Evolutionary conservation across 345 rosid genomes (phyloP).

Genomic region (Abelmoschus esculentus): DNA sequence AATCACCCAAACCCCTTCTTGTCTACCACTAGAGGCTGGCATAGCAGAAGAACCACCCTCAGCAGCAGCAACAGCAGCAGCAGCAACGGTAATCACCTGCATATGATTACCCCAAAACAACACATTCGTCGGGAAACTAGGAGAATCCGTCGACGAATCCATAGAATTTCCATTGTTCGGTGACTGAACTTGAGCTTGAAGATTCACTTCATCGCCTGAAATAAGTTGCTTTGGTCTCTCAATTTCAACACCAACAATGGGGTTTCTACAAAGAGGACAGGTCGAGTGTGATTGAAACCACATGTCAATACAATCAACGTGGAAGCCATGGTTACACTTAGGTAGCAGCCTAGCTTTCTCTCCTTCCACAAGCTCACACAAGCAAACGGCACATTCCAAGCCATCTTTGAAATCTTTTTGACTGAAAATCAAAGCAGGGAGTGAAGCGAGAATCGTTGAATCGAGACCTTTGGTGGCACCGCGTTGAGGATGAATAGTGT

Average conservation of each 20-base stretch:
- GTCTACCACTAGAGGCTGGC: constrained; percentile 13
- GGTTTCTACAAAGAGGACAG: constrained; percentile 80
- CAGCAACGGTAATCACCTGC: constrained; percentile 50
- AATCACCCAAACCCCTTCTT: constrained; percentile 33
- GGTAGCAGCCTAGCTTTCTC: constrained; percentile 75
- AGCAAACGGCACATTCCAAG: constrained; percentile 75
- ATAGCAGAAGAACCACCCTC: constrained; percentile 22
- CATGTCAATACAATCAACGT: constrained; percentile 90
- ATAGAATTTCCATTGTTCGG: constrained; percentile 28
- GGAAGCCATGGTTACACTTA: constrained; percentile 78
- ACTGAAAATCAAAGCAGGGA: constrained; percentile 51
- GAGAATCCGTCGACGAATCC: constrained; percentile 49
- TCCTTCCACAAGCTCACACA: constrained; percentile 66
- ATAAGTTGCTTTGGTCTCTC: constrained; percentile 12
- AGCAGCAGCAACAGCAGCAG: constrained; percentile 44
- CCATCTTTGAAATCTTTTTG: constrained; percentile 52
- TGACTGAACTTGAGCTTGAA: constrained; percentile 24
- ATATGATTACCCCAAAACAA: constrained; percentile 78
- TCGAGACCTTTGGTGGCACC: constrained; percentile 43
- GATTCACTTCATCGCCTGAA: constrained; percentile 14
- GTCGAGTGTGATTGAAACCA: constrained; percentile 92
- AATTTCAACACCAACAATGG: constrained; percentile 29
- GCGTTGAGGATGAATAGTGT: constrained; percentile 23
- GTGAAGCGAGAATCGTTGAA: constrained; percentile 39
- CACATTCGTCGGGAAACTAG: constrained; percentile 77